Conservation (phyloP, 441 rosid genomes). For the Gossypium lobatum region DNA sequence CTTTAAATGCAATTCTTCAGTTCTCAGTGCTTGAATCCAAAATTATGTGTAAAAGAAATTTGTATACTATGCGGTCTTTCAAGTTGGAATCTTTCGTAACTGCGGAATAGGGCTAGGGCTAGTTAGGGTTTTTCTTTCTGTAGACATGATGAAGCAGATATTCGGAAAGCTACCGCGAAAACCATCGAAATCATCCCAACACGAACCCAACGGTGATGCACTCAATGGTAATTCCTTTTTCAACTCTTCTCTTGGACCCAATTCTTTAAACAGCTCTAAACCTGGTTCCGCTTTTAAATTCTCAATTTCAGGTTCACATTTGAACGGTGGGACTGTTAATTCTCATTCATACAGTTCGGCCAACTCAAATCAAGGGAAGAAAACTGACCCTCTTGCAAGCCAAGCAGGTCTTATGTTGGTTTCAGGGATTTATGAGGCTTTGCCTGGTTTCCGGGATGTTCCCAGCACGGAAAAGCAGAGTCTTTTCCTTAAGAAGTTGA, state of each 20-base stretch:
- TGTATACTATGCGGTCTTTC: slow-evolving; percentile 13
- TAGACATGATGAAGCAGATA: slow-evolving; percentile 82
- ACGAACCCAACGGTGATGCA: slow-evolving; percentile 43
- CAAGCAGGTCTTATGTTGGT: slow-evolving; percentile 29
- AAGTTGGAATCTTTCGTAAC: slow-evolving; percentile 15
- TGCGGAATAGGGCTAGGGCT: slow-evolving; percentile 14
- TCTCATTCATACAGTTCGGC: slow-evolving; percentile 23
- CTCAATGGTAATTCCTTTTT: slow-evolving; percentile 29
- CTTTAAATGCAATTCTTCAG: not conserved
- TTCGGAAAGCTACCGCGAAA: slow-evolving; percentile 76
- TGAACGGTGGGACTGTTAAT: slow-evolving; percentile 38
- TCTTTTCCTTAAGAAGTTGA: slow-evolving; percentile 66
- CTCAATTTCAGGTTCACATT: slow-evolving; percentile 32
- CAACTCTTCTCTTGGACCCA: slow-evolving; percentile 34
- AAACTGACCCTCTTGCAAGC: slow-evolving; percentile 21
- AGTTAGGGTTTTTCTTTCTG: slow-evolving; percentile 14
- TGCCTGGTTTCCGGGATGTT: slow-evolving; percentile 70
- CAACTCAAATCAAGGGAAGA: slow-evolving; percentile 45
- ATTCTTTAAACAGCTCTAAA: slow-evolving; percentile 36
- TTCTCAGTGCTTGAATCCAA: slow-evolving; percentile 15
- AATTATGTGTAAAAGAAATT: slow-evolving; percentile 13
- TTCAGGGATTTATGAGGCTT: slow-evolving; percentile 48
- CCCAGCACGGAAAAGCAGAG: slow-evolving; percentile 62
- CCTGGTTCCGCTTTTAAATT: slow-evolving; percentile 30
- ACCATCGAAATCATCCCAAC: slow-evolving; percentile 61